Evolutionary conservation across 257 asterid genomes (phyloP).

Genomic region (Salvia rosmarinus): DNA sequence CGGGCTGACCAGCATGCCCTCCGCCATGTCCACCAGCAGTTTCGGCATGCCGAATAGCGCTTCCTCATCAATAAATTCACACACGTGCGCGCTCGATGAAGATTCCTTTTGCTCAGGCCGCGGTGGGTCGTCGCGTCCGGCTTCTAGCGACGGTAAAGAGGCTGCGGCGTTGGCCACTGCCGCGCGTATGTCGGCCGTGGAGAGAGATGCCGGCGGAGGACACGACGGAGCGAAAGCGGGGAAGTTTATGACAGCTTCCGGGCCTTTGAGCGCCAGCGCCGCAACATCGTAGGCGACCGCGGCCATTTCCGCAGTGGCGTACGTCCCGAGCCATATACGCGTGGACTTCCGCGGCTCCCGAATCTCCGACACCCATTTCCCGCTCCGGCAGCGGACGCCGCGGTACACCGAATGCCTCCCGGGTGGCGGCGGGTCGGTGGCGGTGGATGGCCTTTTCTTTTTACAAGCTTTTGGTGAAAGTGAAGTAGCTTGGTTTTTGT

Average conservation of each 20-base stretch:
- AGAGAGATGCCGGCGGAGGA: constrained; percentile 45
- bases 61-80: constrained; percentile 55
- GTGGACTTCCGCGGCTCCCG: constrained; percentile 58
- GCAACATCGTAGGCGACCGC: constrained; percentile 70
- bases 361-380: constrained; percentile 68
- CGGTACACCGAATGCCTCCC: too few species aligned
- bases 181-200: constrained; percentile 41
- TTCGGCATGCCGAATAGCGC: constrained; percentile 59
- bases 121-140: background rate
- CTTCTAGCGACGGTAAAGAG: constrained; percentile 20
- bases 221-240: constrained; percentile 32
- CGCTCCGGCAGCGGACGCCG: constrained; percentile 53
- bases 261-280: constrained; percentile 56
- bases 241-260: constrained; percentile 45
- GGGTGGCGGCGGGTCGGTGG: constrained; percentile 46
- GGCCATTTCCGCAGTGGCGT: constrained; percentile 60
- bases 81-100: background rate
- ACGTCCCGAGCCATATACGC: constrained; percentile 67
- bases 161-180: constrained; percentile 49
- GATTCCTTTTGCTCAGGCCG: constrained; percentile 39
- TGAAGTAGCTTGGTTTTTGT: background rate
- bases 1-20: constrained; percentile 67
- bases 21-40: constrained; percentile 63
- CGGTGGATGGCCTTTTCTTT: background rate
- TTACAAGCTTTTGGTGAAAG: background rate